A percentile compares a stretch with the other conserved stretches of the same genome.
phyloP scores from a whole-genome alignment of 345 rosid genomes.

The Raphanus raphanistrum region DNA sequence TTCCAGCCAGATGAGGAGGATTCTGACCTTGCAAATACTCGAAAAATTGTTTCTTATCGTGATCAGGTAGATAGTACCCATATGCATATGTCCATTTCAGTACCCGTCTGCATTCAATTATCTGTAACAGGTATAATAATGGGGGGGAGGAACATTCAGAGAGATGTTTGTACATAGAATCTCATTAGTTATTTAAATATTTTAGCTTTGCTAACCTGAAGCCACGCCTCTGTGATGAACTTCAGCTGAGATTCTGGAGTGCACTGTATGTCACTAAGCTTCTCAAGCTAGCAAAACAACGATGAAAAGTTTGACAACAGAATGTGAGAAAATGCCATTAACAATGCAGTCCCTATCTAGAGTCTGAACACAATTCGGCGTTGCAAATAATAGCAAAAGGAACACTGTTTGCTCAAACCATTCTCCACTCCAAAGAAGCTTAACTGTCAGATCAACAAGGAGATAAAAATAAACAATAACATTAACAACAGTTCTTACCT shows the following conservation, averaged over 20 bases:
- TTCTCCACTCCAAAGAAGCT: slow-evolving; percentile 8
- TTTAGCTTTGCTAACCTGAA: slow-evolving; percentile 46
- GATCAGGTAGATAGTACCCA: slow-evolving; percentile 76
- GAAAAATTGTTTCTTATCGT: slow-evolving; percentile 62
- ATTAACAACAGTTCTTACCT: slow-evolving; percentile 11
- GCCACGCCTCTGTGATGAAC: slow-evolving; percentile 84
- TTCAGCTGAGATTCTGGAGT: slow-evolving; percentile 79
- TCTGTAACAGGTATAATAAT: slow-evolving; percentile 30
- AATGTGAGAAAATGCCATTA: slow-evolving; percentile 13
- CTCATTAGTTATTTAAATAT: slow-evolving; percentile 19
- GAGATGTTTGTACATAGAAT: neutral
- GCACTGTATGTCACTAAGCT: slow-evolving; percentile 64
- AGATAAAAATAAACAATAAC: neutral
- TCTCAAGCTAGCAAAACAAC: slow-evolving; percentile 53
- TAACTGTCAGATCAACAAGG: neutral
- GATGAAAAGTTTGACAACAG: slow-evolving; percentile 16
- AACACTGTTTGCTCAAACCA: slow-evolving; percentile 11
- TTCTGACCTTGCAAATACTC: slow-evolving; percentile 82
- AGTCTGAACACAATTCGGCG: neutral
- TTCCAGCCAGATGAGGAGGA: neutral
- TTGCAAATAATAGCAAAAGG: neutral
- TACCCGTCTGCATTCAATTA: slow-evolving; percentile 88
- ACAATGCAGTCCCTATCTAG: slow-evolving; percentile 1
- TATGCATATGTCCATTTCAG: slow-evolving; percentile 94
- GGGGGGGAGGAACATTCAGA: neutral